Evolutionary conservation across 2,329 filamentous ascomycete species (phyloP).

Genomic region (Pyrenochaeta sp.): DNA sequence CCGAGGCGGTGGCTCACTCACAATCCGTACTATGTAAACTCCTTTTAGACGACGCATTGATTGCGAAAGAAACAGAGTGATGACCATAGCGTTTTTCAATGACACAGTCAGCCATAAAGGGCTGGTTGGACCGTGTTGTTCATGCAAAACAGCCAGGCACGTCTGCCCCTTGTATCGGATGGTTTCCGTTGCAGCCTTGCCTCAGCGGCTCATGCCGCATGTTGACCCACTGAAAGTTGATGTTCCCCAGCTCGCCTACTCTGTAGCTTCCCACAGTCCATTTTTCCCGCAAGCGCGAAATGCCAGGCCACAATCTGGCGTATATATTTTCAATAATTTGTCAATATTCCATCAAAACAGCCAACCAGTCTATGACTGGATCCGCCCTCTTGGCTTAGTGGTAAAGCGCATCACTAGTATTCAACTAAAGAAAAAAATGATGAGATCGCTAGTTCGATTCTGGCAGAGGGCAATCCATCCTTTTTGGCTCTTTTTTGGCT

Average conservation of each 20-base stretch:
- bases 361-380: too few relatives aligned
- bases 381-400: constrained; percentile 41
- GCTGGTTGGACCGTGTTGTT: too few relatives aligned
- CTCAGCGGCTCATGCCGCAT: too few relatives aligned
- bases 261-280: too few relatives aligned
- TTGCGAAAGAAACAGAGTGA: not conserved
- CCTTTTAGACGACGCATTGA: constrained; percentile 7
- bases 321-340: too few relatives aligned
- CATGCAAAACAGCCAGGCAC: too few relatives aligned
- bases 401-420: constrained; percentile 42
- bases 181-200: too few relatives aligned
- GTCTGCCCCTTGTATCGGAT: too few relatives aligned
- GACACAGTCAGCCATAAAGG: not conserved
- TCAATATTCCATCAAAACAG: not conserved
- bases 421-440: constrained; percentile 31
- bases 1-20: too few relatives aligned
- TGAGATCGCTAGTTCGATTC: constrained; percentile 41
- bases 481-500: constrained; percentile 9
- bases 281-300: too few relatives aligned
- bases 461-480: constrained; percentile 20
- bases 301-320: constrained; percentile 3
- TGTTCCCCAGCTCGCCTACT: too few relatives aligned
- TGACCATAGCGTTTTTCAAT: not conserved
- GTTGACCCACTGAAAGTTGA: too few relatives aligned
- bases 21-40: not conserved